Percentiles rank a stretch among this genome's conserved stretches.
Conservation (phyloP, 106 monocot species). For the Narthecium ossifragum region DNA sequence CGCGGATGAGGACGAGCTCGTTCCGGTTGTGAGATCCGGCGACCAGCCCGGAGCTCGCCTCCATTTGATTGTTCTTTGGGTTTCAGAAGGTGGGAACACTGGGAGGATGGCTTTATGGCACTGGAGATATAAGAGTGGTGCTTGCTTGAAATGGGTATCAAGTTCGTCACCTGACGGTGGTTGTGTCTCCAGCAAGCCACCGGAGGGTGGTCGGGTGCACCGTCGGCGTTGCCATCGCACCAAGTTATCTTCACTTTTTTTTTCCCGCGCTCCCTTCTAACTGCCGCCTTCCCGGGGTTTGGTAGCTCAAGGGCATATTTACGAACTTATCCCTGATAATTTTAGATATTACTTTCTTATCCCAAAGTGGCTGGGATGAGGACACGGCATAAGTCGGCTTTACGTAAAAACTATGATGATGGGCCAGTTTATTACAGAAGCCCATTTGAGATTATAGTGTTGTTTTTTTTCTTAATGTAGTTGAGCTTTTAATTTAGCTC, state of each 20-base stretch:
- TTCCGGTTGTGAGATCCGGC: conserved; percentile 96
- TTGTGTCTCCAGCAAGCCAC: conserved; percentile 26
- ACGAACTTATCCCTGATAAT: background rate
- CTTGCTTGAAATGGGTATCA: conserved; percentile 6
- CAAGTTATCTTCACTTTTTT: conserved; percentile 27
- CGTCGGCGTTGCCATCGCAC: conserved; percentile 75
- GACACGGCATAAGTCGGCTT: no score
- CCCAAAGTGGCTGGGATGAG: no score
- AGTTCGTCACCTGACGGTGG: conserved; percentile 30
- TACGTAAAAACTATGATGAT: no score
- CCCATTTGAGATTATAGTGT: no score
- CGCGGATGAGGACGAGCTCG: conserved; percentile 88
- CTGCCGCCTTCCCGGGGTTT: background rate
- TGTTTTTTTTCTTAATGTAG: no score
- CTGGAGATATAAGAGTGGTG: background rate
- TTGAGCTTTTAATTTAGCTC: no score
- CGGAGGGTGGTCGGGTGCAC: conserved; percentile 56
- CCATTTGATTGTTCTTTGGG: conserved; percentile 29
- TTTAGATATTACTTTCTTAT: no score
- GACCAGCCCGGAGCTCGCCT: conserved; percentile 86
- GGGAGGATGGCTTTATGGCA: background rate
- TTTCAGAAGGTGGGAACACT: background rate
- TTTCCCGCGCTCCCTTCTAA: background rate
- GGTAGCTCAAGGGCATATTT: background rate
- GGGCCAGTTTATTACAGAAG: no score